Conservation (phyloP, 176 grass and related monocot species). For the Carex scoparia region DNA sequence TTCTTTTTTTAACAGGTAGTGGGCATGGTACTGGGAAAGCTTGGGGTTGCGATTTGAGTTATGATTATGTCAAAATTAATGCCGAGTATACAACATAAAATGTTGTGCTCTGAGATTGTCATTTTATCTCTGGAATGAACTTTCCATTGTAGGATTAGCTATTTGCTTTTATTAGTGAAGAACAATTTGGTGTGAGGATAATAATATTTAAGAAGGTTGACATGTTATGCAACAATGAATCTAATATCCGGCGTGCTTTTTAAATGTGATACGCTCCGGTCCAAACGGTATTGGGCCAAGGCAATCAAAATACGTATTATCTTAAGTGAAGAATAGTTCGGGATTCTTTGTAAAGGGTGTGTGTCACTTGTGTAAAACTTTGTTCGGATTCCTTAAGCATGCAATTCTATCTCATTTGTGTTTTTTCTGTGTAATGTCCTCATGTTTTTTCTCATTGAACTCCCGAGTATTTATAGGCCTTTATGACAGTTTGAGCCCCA, state of each 20-base stretch:
- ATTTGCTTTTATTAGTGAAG: not conserved
- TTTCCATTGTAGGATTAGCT: not conserved
- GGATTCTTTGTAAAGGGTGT: too few species aligned
- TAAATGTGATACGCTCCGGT: not conserved
- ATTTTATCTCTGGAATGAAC: not conserved
- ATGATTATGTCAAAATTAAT: conserved; percentile 99
- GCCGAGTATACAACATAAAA: conserved; percentile 89
- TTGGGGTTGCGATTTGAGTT: conserved; percentile 96
- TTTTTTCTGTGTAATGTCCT: too few species aligned
- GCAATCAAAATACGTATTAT: too few species aligned
- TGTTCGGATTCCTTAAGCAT: too few species aligned
- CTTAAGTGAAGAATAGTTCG: too few species aligned
- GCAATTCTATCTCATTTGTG: too few species aligned
- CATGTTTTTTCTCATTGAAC: too few species aligned
- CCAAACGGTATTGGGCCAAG: too few species aligned
- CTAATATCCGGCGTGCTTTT: not conserved
- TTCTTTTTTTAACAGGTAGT: conserved; percentile 40
- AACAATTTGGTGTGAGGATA: not conserved
- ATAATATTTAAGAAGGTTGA: not conserved
- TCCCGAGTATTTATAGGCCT: too few species aligned
- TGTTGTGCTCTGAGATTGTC: not conserved
- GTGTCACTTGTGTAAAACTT: too few species aligned
- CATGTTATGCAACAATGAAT: not conserved
- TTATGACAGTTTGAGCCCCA: too few species aligned
- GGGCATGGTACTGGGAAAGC: conserved; percentile 65